These are phyloP conservation scores for Metschnikowia chrysomelidarum DNA, from an alignment of 805 yeast genomes.

Conservation along the genomic window DNA sequence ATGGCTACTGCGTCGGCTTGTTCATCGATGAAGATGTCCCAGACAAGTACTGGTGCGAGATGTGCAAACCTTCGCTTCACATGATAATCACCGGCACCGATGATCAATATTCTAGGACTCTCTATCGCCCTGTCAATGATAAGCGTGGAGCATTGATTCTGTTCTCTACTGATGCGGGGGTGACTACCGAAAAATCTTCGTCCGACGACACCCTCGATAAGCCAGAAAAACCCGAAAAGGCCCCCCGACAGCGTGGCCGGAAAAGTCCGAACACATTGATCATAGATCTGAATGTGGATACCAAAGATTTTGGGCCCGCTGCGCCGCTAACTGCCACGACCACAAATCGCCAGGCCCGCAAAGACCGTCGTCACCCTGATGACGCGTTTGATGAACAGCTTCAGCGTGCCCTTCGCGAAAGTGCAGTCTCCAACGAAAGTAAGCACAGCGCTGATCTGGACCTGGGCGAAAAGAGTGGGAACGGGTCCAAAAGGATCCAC, in stretches of 20 bases:
- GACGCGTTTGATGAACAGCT: conserved; percentile 40
- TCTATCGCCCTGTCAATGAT: conserved; percentile 43
- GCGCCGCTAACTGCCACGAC: conserved; percentile 17
- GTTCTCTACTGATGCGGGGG: not conserved
- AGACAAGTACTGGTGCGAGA: conserved; percentile 93
- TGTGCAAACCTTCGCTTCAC: conserved; percentile 85
- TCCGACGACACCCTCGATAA: conserved; percentile 5
- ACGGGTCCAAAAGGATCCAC: conserved; percentile 22
- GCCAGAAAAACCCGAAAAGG: conserved; percentile 12
- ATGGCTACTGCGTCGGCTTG: conserved; percentile 92
- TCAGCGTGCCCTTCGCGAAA: conserved; percentile 53
- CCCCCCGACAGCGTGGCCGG: conserved; percentile 13
- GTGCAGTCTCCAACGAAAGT: conserved; percentile 45
- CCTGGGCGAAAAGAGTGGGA: too few relatives aligned
- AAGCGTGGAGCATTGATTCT: conserved; percentile 31
- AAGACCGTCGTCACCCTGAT: conserved; percentile 34
- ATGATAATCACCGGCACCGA: conserved; percentile 38
- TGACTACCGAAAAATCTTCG: conserved; percentile 5
- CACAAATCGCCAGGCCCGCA: conserved; percentile 23
- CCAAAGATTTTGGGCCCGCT: conserved; percentile 8
- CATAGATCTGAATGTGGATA: not conserved
- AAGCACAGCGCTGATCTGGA: conserved; percentile 16
- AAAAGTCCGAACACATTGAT: conserved; percentile 5
- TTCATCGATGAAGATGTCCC: conserved; percentile 73
- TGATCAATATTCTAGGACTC: conserved; percentile 25